phyloP scores from a whole-genome alignment of 805 yeast genomes.

The Novakomyces olei region DNA sequence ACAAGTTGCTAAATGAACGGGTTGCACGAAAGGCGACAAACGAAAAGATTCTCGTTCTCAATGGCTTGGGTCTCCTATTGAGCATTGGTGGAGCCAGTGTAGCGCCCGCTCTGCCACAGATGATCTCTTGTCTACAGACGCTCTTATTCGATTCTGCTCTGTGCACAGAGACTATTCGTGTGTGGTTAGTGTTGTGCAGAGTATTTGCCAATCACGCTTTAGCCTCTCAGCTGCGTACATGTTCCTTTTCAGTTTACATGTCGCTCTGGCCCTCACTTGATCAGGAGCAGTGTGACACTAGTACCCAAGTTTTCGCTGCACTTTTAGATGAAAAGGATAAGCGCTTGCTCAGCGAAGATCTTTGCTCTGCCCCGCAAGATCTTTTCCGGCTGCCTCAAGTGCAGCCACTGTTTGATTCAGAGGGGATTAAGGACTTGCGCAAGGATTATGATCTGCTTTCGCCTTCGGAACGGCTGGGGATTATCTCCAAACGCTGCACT shows the following conservation, averaged over 20 bases:
- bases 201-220: no score
- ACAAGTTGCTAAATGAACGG: constrained; percentile 54
- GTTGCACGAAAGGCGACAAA: constrained; percentile 49
- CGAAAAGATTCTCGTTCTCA: constrained; percentile 47
- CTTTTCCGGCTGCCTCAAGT: constrained; percentile 13
- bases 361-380: constrained; percentile 10
- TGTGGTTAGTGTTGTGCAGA: constrained; percentile 43
- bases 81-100: constrained; percentile 31
- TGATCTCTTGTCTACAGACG: constrained; percentile 66
- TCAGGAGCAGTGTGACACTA: no score
- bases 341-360: no score
- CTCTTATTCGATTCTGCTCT: constrained; percentile 43
- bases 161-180: constrained; percentile 36
- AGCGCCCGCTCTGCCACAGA: constrained; percentile 56
- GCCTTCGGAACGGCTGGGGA: constrained; percentile 4
- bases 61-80: constrained; percentile 51
- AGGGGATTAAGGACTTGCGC: constrained; percentile 2
- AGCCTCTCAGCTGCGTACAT: no score
- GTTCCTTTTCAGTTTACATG: no score
- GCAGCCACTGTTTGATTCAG: constrained; percentile 5
- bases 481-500: constrained; percentile 31
- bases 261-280: no score
- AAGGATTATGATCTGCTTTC: constrained; percentile 1
- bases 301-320: no score
- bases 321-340: no score